phyloP scores from a whole-genome alignment of 306 rosid genomes.

The Inga laurina region DNA sequence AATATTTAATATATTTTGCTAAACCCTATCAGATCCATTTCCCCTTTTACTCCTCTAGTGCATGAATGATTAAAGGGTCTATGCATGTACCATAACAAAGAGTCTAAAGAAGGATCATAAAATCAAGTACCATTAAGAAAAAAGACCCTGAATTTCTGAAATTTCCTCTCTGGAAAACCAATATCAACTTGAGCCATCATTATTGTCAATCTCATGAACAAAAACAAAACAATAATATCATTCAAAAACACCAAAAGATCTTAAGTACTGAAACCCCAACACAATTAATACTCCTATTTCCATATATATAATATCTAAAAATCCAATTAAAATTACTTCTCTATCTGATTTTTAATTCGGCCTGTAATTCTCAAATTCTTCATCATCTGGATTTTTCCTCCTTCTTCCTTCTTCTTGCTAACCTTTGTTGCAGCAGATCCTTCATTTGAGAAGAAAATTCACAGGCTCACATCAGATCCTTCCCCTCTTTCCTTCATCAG shows the following conservation, averaged over 20 bases:
- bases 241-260: not conserved
- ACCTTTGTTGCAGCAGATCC: not conserved
- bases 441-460: constrained; percentile 20
- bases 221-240: not conserved
- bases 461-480: not conserved
- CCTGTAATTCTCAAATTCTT: not conserved
- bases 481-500: not conserved
- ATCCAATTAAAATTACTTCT: not conserved
- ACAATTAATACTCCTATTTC: not conserved
- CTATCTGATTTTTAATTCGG: not conserved
- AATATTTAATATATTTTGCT: not conserved
- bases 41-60: not conserved
- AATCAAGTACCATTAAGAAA: not conserved
- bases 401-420: not conserved
- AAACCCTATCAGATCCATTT: not conserved
- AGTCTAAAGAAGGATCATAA: not conserved
- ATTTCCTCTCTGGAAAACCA: not conserved
- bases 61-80: not conserved
- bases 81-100: not conserved
- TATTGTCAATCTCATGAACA: constrained; percentile 1
- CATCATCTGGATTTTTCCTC: not conserved
- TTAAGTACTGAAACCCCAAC: not conserved
- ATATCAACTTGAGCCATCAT: not conserved
- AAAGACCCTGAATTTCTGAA: not conserved
- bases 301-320: not conserved